Base-by-base conservation (phyloP, 345 rosid species). In the Bruguiera sexangula region DNA sequence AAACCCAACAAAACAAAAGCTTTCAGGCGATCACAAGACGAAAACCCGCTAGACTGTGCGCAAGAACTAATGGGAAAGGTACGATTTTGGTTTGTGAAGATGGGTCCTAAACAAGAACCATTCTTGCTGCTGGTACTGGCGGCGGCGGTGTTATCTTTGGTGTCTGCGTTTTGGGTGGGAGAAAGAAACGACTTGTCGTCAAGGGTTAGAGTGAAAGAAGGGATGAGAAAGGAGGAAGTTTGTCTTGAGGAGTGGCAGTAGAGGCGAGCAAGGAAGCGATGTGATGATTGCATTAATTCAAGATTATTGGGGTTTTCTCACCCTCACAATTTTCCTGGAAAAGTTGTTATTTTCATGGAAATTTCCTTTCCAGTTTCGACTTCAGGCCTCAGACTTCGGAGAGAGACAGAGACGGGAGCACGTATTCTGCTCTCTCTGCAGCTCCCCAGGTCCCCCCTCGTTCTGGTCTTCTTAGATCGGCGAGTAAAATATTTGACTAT, bases 261-360 rank as follows among this genome's bases (percentile, higher is more conserved):
- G 4, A 87, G 78, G 61, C 89, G 89, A 74, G 85, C 81, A 67
- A 91, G 62, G 31, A 85, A 60, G 43, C 84, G 80, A 50, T 76
- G 68, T 56, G 87, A 78, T 51, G 82, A 63, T 75, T 78, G 88
- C 92, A 88, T 85, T 59, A 65, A 57, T 43, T 39, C 64, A 29
- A 64, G 64, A 4, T 64, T 32, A 20, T 52, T 50, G 59, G n/a
- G 27, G 29, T 21, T 51, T 51, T 11, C 57, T 18, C 26, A 20
- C 46, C 27, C 52, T 20, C 5, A 29, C 13, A 6, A 26, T 29
- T 19, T 30, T 65, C 59, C 30, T 65, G 59, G 59, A 65, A 52
- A 30, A 51, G 19, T 31, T 26, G 24, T 24, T 18, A 56, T 11
- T 56, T 24, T 56, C 60, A 11, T 56, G 60, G 60, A 4, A 56